These are phyloP conservation scores for Neospermospora avenae DNA, from an alignment of 2,329 filamentous ascomycete species.

Conservation along the genomic window DNA sequence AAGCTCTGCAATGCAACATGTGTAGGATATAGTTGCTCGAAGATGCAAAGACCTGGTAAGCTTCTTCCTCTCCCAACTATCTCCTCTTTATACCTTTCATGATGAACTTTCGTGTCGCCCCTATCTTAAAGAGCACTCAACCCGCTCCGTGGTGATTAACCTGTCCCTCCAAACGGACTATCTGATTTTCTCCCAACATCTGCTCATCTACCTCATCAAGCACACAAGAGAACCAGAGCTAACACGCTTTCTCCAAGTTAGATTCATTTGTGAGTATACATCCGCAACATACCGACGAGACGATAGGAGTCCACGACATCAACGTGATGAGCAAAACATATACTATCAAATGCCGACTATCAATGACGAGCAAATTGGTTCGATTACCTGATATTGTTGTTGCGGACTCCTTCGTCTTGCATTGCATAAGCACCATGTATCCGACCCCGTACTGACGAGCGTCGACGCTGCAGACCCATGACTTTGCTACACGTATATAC, in stretches of 20 bases:
- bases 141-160: slow-evolving; percentile 51
- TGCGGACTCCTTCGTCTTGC: slow-evolving; percentile 1
- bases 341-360: slow-evolving; percentile 46
- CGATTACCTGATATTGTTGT: slow-evolving; percentile 37
- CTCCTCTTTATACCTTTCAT: slow-evolving; percentile 32
- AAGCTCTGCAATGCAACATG: neutral
- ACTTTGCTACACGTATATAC: neutral
- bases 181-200: slow-evolving; percentile 39
- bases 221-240: slow-evolving; percentile 10
- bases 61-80: neutral
- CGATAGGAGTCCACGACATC: slow-evolving; percentile 7
- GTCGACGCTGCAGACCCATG: neutral
- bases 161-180: slow-evolving; percentile 57
- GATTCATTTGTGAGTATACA: slow-evolving; percentile 28
- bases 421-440: neutral
- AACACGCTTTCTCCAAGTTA: slow-evolving; percentile 17
- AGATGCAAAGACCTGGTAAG: neutral
- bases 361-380: slow-evolving; percentile 38
- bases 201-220: neutral
- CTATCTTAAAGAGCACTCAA: slow-evolving; percentile 48
- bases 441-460: neutral
- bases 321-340: slow-evolving; percentile 42
- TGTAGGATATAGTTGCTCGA: neutral
- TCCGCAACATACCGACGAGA: neutral
- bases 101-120: slow-evolving; percentile 58